phyloP scores from a whole-genome alignment of 352 stramenopile species.

The Poterioochromonas sp. region DNA sequence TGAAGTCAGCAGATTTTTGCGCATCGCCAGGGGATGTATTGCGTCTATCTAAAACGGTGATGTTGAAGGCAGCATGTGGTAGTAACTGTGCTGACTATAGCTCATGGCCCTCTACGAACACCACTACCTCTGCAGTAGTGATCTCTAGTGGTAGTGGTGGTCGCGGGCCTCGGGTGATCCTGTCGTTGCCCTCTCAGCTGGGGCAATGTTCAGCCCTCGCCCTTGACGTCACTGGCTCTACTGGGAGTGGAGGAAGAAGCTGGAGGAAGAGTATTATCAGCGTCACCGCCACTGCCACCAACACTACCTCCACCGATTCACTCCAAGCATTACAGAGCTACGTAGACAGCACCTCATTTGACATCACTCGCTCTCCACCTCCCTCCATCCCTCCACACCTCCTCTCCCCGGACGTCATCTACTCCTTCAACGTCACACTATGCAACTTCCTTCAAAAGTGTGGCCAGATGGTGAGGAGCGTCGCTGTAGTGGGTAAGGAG shows the following conservation, averaged over 20 bases:
- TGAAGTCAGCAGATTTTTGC: neutral
- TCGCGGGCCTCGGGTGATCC: neutral
- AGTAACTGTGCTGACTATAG: neutral
- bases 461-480: too few relatives aligned
- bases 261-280: neutral
- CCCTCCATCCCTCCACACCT: neutral
- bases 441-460: slow-evolving; percentile 37
- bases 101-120: too few relatives aligned
- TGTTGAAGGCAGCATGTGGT: neutral
- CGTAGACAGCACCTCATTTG: too few relatives aligned
- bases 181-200: neutral
- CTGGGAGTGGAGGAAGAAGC: neutral
- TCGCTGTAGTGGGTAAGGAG: too few relatives aligned
- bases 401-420: neutral
- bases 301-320: neutral
- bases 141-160: neutral
- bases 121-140: neutral
- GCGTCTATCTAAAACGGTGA: neutral
- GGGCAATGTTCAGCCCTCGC: neutral
- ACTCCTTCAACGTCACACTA: slow-evolving; percentile 7
- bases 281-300: neutral
- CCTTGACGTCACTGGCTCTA: neutral
- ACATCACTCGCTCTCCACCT: neutral
- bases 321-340: too few relatives aligned
- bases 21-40: neutral